Evolutionary conservation across 441 rosid genomes (phyloP), one percentile per base, ranked within the genome.

Genomic region (Hura crepitans): DNA sequence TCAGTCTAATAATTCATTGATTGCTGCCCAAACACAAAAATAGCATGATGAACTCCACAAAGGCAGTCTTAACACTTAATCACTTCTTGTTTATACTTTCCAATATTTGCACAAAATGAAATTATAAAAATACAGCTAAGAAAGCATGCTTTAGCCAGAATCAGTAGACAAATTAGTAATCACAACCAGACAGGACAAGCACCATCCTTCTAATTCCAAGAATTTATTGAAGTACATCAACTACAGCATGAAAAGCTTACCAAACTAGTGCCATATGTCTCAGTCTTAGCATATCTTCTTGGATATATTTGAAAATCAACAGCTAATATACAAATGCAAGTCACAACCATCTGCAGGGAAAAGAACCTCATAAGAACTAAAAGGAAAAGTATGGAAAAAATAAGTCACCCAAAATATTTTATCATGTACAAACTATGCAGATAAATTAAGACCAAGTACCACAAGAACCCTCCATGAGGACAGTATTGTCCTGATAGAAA

Each of bases 231-330:
- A 50, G 2, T 25, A 12, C 17, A 66, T 37, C 18, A 46, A 20
- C 39, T 46, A 10, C 45, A 25, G 47, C 15, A 33, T 39, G 35
- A 15, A 62, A 66, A 45, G 62, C 87, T 74, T 81, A 92, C 97
- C 96, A 92, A 78, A 80, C 99, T 71, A 72, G 90, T 84, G 55
- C 94, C 97, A 28, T 86, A 92, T 37, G 89, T 87, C 84, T 94
- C 99, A 10, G 94, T 90, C 86, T 94, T 92, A 15, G 97, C 97
- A 18, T 87, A 82, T 84, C 83, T 85, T 78, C 97, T 84, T 3
- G 99, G 97, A 82, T 83, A 94, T 79, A 92, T 85, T 78, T 75
- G 86, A 75, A 94, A 92, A 68, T 94, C 99, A 71, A 92, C 99
- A 69, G 94, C 97, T 82, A 94, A 86, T 75, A 94, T 94, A 70